phyloP scores from a whole-genome alignment of 345 rosid genomes.

The Aquilaria sinensis region DNA sequence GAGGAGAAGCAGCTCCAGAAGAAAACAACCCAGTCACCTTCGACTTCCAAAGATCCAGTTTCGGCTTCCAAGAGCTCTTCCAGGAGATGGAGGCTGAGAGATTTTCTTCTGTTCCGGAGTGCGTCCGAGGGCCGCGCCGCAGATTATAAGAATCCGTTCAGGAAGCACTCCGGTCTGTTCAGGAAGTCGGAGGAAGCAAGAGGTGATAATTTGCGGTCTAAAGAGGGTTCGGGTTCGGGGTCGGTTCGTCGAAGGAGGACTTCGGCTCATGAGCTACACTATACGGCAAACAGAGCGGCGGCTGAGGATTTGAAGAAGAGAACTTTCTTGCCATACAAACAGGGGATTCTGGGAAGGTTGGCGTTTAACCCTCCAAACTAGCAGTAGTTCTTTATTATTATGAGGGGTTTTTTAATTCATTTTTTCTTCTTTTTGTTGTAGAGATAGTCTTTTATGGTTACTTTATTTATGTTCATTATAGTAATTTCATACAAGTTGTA shows the following conservation, averaged over 20 bases:
- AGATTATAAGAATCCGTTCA: slow-evolving; percentile 38
- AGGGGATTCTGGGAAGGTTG: slow-evolving; percentile 62
- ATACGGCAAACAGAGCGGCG: slow-evolving; percentile 70
- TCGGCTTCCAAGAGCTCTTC: slow-evolving; percentile 45
- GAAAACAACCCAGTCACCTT: slow-evolving; percentile 10
- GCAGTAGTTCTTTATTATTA: too few relatives aligned
- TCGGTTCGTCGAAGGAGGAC: slow-evolving; percentile 20
- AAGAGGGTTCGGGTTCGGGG: slow-evolving; percentile 21
- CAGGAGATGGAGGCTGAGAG: slow-evolving; percentile 72
- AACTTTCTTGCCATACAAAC: slow-evolving; percentile 89
- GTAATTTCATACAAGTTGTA: too few relatives aligned
- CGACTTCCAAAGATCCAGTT: slow-evolving; percentile 10
- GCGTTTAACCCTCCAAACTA: slow-evolving; percentile 40
- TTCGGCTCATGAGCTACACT: slow-evolving; percentile 86
- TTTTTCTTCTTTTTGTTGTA: too few relatives aligned
- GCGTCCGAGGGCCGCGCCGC: slow-evolving; percentile 81
- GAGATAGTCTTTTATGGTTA: too few relatives aligned
- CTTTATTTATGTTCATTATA: too few relatives aligned
- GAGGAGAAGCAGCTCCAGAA: slow-evolving; percentile 23
- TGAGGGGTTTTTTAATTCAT: too few relatives aligned
- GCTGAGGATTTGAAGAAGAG: slow-evolving; percentile 69
- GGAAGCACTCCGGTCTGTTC: slow-evolving; percentile 39
- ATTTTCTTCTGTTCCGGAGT: slow-evolving; percentile 77
- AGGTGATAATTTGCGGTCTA: slow-evolving; percentile 37
- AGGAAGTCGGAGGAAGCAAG: slow-evolving; percentile 53